Conservation (phyloP, 129 eudicot species). For the Escallonia rubra region DNA sequence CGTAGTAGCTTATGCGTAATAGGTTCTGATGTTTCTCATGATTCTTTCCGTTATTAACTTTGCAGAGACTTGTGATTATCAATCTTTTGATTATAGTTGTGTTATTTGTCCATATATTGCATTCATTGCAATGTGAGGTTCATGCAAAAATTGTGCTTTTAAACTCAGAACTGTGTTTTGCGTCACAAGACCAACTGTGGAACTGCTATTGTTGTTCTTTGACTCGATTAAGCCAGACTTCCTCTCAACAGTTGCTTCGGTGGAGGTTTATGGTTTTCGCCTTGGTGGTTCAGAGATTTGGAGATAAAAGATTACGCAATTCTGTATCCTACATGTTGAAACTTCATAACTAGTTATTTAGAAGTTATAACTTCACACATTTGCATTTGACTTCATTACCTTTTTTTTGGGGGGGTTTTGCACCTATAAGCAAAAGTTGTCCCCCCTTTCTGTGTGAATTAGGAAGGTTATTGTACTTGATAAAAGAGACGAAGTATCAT, state of each 20-base stretch:
- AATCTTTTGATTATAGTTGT: neutral
- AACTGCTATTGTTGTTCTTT: conserved; percentile 25
- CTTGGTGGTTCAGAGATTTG: conserved; percentile 31
- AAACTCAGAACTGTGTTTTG: conserved; percentile 7
- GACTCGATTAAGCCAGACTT: conserved; percentile 40
- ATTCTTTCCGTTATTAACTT: neutral
- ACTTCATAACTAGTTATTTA: neutral
- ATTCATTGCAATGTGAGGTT: conserved; percentile 1
- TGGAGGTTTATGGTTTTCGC: conserved; percentile 41
- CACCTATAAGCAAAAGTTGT: too few species aligned
- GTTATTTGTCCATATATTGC: neutral
- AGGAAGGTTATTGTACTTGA: too few species aligned
- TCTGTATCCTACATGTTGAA: conserved; percentile 48
- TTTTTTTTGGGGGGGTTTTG: too few species aligned
- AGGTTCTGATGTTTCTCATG: neutral
- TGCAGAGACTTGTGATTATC: neutral
- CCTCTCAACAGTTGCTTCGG: conserved; percentile 21
- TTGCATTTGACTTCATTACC: too few species aligned
- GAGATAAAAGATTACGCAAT: conserved; percentile 29
- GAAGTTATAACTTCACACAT: too few species aligned
- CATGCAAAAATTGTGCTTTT: neutral
- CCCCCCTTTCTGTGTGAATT: too few species aligned
- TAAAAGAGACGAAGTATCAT: too few species aligned
- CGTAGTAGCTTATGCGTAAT: neutral
- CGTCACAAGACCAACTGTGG: neutral